Evolutionary conservation across 2,329 filamentous ascomycete species (phyloP).

Genomic region (Samsoniella hepiali): DNA sequence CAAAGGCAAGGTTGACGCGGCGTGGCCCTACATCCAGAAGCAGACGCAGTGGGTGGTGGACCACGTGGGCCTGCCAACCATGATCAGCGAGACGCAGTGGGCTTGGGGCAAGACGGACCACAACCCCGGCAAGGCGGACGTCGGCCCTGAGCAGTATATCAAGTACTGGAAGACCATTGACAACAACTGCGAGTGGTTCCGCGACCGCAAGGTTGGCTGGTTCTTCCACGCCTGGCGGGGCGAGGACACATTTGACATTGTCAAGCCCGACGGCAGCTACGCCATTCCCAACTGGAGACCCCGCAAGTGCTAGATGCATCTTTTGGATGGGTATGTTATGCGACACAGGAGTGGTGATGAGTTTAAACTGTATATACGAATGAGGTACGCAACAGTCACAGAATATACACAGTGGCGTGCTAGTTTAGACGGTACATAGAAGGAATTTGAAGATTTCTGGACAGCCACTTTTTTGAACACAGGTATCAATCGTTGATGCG

Average conservation of each 20-base stretch:
- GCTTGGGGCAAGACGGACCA: slow-evolving; percentile 22
- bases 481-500: too few relatives aligned
- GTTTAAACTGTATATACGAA: neutral
- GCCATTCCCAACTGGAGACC: slow-evolving; percentile 23
- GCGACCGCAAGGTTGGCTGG: slow-evolving; percentile 21
- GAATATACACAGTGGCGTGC: slow-evolving; percentile 34
- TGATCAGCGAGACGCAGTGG: slow-evolving; percentile 24
- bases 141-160: slow-evolving; percentile 21
- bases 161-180: slow-evolving; percentile 23
- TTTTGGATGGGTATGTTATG: too few relatives aligned
- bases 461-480: too few relatives aligned
- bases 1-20: slow-evolving; percentile 16
- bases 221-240: slow-evolving; percentile 24
- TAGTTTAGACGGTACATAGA: slow-evolving; percentile 22
- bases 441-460: neutral
- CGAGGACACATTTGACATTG: slow-evolving; percentile 23
- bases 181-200: slow-evolving; percentile 24
- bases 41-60: slow-evolving; percentile 21
- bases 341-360: too few relatives aligned
- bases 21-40: slow-evolving; percentile 22
- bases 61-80: slow-evolving; percentile 21
- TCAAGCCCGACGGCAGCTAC: slow-evolving; percentile 22
- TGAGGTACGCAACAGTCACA: slow-evolving; percentile 21
- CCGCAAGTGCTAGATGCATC: slow-evolving; percentile 18
- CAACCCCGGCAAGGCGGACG: slow-evolving; percentile 21